These are phyloP conservation scores for Jatropha curcas DNA, from an alignment of 345 rosid genomes.

Conservation along the genomic window DNA sequence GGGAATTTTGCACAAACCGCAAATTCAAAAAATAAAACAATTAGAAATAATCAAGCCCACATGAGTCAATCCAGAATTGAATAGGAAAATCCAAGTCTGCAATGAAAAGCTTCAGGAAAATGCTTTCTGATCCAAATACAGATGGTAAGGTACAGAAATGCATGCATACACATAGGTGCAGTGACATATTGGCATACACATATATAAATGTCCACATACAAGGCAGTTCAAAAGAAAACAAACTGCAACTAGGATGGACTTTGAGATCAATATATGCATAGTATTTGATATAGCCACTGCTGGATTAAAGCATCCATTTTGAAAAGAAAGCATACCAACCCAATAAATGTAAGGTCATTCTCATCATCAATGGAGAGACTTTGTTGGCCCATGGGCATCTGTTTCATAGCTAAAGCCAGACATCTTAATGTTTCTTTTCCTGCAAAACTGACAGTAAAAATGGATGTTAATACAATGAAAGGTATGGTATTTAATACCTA, in stretches of 20 bases:
- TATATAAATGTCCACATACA: background rate
- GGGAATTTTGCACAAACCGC: no score
- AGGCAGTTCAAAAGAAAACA: background rate
- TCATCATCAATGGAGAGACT: conserved; percentile 74
- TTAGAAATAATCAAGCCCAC: no score
- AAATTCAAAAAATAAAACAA: no score
- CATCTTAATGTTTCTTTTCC: conserved; percentile 94
- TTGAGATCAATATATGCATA: background rate
- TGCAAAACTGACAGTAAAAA: conserved; percentile 71
- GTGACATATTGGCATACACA: no score
- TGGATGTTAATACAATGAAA: conserved; percentile 17
- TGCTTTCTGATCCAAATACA: background rate
- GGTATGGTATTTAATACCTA: background rate
- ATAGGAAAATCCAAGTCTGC: background rate
- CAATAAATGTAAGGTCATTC: conserved; percentile 95
- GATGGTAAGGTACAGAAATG: background rate
- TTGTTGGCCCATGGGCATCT: conserved; percentile 73
- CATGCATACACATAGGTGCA: background rate
- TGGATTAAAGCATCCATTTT: conserved; percentile 11
- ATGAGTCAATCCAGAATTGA: no score
- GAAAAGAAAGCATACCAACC: conserved; percentile 90
- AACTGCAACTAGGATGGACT: conserved; percentile 1
- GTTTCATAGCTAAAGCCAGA: conserved; percentile 84
- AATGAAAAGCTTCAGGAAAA: background rate
- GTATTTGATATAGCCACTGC: conserved; percentile 5